Percentiles rank a stretch among this genome's conserved stretches.
Conservation (phyloP, 805 yeast genomes). For the Clavispora asparagi region DNA sequence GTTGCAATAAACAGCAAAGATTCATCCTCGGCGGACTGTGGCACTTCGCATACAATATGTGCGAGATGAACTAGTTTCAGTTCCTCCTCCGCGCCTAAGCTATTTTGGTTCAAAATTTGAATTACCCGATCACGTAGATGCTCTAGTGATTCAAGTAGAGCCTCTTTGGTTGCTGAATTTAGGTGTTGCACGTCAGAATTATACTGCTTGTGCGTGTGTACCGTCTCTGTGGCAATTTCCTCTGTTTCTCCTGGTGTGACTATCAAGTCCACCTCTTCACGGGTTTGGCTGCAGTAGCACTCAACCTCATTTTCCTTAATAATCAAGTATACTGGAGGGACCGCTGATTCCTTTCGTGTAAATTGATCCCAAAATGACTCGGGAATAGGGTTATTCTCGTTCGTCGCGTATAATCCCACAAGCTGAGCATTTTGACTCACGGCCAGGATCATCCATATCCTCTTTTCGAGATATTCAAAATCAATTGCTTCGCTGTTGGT, state of each 20-base stretch:
- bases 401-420: conserved; percentile 28
- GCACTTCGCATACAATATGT: conserved; percentile 15
- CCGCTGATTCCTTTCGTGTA: neutral
- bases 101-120: conserved; percentile 13
- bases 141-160: conserved; percentile 10
- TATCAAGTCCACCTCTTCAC: conserved; percentile 8
- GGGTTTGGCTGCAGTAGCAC: conserved; percentile 4
- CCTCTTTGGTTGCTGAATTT: conserved; percentile 6
- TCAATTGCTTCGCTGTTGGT: conserved; percentile 16
- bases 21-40: conserved; percentile 4
- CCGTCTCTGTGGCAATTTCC: conserved; percentile 27
- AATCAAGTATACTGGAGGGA: conserved; percentile 8
- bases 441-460: conserved; percentile 23
- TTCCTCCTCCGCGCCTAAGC: conserved; percentile 4
- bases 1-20: conserved; percentile 18
- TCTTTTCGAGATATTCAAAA: conserved; percentile 18
- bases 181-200: conserved; percentile 10
- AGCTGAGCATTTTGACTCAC: conserved; percentile 23
- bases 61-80: conserved; percentile 24
- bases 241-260: conserved; percentile 28
- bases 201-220: conserved; percentile 24
- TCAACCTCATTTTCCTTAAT: neutral
- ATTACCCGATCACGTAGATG: conserved; percentile 21
- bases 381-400: neutral
- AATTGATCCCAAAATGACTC: conserved; percentile 6